Conservation (phyloP, 1,139 yeast species). For the Suhomyces guaymorum region DNA sequence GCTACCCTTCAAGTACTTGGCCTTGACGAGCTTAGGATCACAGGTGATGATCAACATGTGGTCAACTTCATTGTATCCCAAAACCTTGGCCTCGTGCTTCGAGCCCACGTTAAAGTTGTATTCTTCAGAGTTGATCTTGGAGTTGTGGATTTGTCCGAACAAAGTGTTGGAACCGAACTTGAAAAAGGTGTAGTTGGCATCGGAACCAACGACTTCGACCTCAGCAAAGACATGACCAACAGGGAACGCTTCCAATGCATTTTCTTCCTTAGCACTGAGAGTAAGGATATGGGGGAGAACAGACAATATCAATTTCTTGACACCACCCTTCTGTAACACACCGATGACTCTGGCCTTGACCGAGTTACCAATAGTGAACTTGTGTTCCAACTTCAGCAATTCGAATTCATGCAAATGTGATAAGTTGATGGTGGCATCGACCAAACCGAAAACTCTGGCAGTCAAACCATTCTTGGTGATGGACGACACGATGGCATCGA, state of each 20-base stretch:
- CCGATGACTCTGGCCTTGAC: slow-evolving; percentile 73
- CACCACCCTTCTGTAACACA: slow-evolving; percentile 55
- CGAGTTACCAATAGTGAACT: slow-evolving; percentile 64
- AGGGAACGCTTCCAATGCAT: slow-evolving; percentile 71
- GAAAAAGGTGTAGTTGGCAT: slow-evolving; percentile 55
- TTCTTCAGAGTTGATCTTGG: slow-evolving; percentile 61
- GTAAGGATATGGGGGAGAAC: slow-evolving; percentile 54
- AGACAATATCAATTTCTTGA: slow-evolving; percentile 64
- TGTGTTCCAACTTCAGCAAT: slow-evolving; percentile 54
- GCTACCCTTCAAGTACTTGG: slow-evolving; percentile 61
- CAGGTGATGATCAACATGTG: slow-evolving; percentile 66
- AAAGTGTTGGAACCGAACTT: slow-evolving; percentile 56
- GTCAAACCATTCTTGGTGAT: slow-evolving; percentile 62
- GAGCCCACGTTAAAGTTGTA: slow-evolving; percentile 62
- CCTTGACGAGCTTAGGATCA: slow-evolving; percentile 62
- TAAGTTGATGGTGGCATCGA: slow-evolving; percentile 69
- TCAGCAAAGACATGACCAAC: slow-evolving; percentile 70
- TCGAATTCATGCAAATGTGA: slow-evolving; percentile 61
- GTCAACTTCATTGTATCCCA: slow-evolving; percentile 70
- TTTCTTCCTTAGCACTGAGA: slow-evolving; percentile 21
- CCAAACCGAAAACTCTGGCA: slow-evolving; percentile 69
- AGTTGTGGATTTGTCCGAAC: slow-evolving; percentile 71
- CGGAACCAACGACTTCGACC: slow-evolving; percentile 59
- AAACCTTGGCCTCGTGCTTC: slow-evolving; percentile 71
- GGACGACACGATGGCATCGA: slow-evolving; percentile 70